These are phyloP conservation scores for Kondoa subrosea DNA, from an alignment of 768 basidiomycete genomes.

Conservation along the genomic window DNA sequence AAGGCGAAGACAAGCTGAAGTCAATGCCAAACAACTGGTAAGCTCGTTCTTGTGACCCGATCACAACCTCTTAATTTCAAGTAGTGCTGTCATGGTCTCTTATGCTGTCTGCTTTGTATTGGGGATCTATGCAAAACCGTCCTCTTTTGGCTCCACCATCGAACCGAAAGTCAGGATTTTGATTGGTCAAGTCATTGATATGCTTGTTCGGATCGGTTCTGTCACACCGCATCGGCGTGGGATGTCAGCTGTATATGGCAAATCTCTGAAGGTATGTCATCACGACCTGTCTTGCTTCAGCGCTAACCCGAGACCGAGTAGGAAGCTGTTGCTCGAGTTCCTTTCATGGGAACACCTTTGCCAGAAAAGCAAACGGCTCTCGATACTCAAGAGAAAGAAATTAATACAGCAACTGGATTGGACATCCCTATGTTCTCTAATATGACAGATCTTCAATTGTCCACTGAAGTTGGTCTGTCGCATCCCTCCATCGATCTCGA, in stretches of 20 bases:
- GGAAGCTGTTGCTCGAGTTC: neutral
- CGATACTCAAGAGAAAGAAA: neutral
- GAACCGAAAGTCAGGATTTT: neutral
- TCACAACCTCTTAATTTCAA: neutral
- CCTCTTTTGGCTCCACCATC: neutral
- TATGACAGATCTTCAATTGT: neutral
- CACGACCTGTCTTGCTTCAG: no score
- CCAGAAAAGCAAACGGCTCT: neutral
- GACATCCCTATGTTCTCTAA: neutral
- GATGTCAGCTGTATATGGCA: neutral
- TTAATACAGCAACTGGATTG: neutral
- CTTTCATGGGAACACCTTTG: neutral
- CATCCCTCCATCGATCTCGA: neutral
- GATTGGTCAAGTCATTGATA: neutral
- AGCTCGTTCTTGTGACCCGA: neutral
- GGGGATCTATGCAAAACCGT: neutral
- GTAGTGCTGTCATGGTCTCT: neutral
- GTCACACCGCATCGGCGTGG: neutral
- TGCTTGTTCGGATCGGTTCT: neutral
- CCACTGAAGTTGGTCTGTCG: neutral
- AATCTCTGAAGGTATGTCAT: neutral
- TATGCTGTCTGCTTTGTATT: neutral
- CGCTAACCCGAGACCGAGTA: no score
- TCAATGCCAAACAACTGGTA: neutral
- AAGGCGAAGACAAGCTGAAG: neutral